Evolutionary conservation across 2,329 filamentous ascomycete genomes (phyloP), one percentile per base, ranked within the genome.

Genomic region (Aspergillus luchuensis): DNA sequence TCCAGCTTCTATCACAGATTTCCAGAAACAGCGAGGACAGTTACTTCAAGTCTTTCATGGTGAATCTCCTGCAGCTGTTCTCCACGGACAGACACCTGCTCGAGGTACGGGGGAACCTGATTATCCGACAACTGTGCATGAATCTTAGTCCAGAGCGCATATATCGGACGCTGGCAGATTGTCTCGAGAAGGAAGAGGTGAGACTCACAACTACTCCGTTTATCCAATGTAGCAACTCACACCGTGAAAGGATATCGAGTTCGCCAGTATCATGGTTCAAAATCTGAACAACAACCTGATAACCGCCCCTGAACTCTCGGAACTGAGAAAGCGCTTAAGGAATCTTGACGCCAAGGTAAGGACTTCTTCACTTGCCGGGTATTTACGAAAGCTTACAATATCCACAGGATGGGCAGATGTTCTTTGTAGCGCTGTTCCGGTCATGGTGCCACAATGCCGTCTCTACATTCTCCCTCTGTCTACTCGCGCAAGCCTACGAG

Each of bases 401-500:
- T 8, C 47, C 47, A 36, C 63, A 91, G 89, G 96, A 99, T 66
- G 95, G 94, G 0, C 95, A 99, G 80, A 90, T 90, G 3, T 92
- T 99, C 74, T 99, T 99, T 71, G 92, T 97, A 13, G 88, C 93
- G 2, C 81, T 99, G 3, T 99, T 99, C 78, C 88, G 92, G 59
- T 96, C 94, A 4, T 99, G 95, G 95, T 99, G 95, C 73, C 95
- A 97, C 75, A 99, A 99, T 71, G 93, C 95, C 2, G 96, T 99
- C 5, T 94, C 95, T 7, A 98, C 95, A 0, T 99, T 99, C 77
- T 98, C 93, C 2, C 82, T 99, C 4, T 99, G 95, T 72, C 83
- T 99, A 33, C 87, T 99, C 55, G 95, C 95, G 1, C 95, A 99
- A 77, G 95, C 94, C 11, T 99, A 99, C 73, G 95, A 99, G 74